These are phyloP conservation scores for Penicillium roqueforti DNA, from an alignment of 495 filamentous ascomycete species.

Conservation along the genomic window DNA sequence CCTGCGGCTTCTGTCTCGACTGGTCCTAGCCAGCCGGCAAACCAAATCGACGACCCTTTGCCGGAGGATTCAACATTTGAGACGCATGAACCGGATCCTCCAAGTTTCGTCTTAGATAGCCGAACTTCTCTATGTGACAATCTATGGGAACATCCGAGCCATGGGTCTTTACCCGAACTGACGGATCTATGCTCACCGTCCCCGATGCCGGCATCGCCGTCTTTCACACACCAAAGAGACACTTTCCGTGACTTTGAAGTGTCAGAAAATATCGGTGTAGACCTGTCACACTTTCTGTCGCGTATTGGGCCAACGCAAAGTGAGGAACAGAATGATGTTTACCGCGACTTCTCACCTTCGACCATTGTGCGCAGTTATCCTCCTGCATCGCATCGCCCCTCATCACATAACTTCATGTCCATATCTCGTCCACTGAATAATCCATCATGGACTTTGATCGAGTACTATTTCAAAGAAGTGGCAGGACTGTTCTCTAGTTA, in stretches of 20 bases:
- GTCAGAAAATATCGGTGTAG: constrained; percentile 19
- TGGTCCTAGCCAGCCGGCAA: constrained; percentile 1
- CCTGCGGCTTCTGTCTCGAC: constrained; percentile 9
- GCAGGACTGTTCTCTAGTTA: constrained; percentile 55
- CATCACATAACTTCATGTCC: constrained; percentile 28
- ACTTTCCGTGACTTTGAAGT: constrained; percentile 26
- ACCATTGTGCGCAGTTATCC: constrained; percentile 39
- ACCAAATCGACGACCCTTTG: neutral
- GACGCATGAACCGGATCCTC: constrained; percentile 4
- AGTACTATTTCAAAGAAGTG: constrained; percentile 59
- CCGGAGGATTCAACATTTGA: constrained; percentile 7
- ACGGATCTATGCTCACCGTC: constrained; percentile 31
- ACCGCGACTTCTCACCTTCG: constrained; percentile 36
- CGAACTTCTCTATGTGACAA: constrained; percentile 27
- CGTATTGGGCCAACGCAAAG: constrained; percentile 22
- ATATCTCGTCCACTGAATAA: constrained; percentile 42
- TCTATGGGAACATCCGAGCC: constrained; percentile 35
- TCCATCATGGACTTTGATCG: constrained; percentile 51
- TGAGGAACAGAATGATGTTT: constrained; percentile 21
- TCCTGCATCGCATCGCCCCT: constrained; percentile 18
- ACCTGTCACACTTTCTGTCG: constrained; percentile 34
- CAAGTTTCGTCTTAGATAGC: constrained; percentile 18
- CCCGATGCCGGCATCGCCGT: constrained; percentile 12
- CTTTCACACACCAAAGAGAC: constrained; percentile 18
- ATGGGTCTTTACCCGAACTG: constrained; percentile 34